A percentile compares a stretch with the other conserved stretches of the same genome.
Evolutionary conservation across 2,329 filamentous ascomycete species (phyloP).

Genomic region (Paracoccidioides lutzii): DNA sequence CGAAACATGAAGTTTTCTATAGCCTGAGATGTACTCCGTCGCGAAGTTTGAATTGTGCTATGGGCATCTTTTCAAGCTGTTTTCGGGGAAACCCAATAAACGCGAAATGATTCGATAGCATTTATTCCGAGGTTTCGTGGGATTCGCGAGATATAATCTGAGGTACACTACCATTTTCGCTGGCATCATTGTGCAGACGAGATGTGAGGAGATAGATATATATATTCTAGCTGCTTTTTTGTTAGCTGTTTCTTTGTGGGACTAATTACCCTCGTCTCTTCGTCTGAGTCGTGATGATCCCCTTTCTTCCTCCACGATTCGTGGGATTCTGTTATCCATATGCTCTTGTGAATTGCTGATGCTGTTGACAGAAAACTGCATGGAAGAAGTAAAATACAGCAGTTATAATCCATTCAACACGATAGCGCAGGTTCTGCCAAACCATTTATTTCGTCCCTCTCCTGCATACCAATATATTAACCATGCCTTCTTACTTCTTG

Average conservation of each 20-base stretch:
- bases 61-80: neutral
- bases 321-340: no score
- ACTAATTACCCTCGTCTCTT: no score
- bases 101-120: neutral
- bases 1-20: neutral
- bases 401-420: no score
- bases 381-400: no score
- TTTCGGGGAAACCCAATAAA: neutral
- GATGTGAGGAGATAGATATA: neutral
- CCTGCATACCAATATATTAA: neutral
- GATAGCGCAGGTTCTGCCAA: no score
- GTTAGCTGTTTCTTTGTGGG: no score
- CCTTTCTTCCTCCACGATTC: no score
- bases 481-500: neutral
- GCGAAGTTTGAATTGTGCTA: neutral
- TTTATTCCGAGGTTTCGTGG: slow-evolving; percentile 7
- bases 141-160: slow-evolving; percentile 11
- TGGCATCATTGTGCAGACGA: neutral
- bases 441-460: neutral
- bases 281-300: no score
- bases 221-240: neutral
- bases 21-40: slow-evolving; percentile 4
- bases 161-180: slow-evolving; percentile 11
- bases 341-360: no score
- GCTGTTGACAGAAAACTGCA: no score